Evolutionary conservation across 208 protist species (phyloP), one percentile per base, ranked within the genome.

Genomic region (Acanthamoeba divionensis): DNA sequence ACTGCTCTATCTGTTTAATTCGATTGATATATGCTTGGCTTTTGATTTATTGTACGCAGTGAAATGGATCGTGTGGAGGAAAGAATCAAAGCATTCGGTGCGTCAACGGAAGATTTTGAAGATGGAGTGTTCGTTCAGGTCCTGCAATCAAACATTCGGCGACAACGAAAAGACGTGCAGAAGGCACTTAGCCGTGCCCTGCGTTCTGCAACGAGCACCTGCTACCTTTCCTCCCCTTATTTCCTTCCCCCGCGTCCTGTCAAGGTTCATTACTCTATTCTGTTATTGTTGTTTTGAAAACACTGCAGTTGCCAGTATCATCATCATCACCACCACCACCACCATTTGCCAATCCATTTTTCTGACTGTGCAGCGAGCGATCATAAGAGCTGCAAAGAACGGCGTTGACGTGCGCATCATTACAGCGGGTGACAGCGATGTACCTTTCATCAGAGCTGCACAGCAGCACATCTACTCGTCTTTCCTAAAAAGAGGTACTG

Each of bases 401-500:
- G 91, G 91, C 10, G 38, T 89, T 4, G 91, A 93, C 21, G 80
- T 93, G 0, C 69, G 69, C 3, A 87, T 93, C 7, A 77, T 93
- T 3, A 93, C 77, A 0, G 77, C 91, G 0, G 91, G 91, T 38
- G 69, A 80, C 13, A 69, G 45, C 33, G 91, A 93, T 80, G 85
- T 93, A 1, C 80, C 86, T 33, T 90, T 88, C 47, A 79, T 91
- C 26, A 57, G 91, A 33, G 48, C 77, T n/a, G 91, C 88, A 13
- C 41, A 54, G 24, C 62, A 89, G 55, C 82, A 93, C 24, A 90
- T 93, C 31, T 93, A 91, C 44, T 57, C 50, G 44, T 66, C 52
- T 3, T 90, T 93, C 45, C 44, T 91, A 69, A 50, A 92, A 45
- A 63, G 55, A 41, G 36, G 36, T 41, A 41, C 36, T 5, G 1